phyloP scores from a whole-genome alignment of 176 grass and related monocot genomes.

The Ampelocalamus luodianensis region DNA sequence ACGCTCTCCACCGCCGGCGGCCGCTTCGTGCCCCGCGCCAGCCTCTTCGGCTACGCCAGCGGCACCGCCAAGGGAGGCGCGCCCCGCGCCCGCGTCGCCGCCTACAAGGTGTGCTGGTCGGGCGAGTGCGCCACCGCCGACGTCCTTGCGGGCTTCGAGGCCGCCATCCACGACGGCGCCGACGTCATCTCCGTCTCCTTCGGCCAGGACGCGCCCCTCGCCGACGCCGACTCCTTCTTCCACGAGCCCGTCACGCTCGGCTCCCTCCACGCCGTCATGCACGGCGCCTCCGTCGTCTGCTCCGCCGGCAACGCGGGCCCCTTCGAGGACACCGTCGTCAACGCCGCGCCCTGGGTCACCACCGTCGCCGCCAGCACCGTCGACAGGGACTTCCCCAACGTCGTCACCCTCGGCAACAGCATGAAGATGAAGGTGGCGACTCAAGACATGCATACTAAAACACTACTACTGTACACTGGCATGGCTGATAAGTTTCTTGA shows the following conservation, averaged over 20 bases:
- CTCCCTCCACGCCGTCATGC: constrained; percentile 65
- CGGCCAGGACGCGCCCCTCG: constrained; percentile 41
- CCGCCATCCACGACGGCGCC: constrained; percentile 71
- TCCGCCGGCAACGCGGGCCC: constrained; percentile 80
- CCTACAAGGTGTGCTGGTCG: constrained; percentile 75
- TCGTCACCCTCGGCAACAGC: constrained; percentile 61
- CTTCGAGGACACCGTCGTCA: constrained; percentile 42
- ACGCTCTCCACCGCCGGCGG: constrained; percentile 82
- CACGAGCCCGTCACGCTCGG: constrained; percentile 59
- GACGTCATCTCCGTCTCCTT: constrained; percentile 78
- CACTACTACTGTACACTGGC: no score
- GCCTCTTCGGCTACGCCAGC: constrained; percentile 63
- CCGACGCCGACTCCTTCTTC: neutral
- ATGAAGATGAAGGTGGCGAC: neutral
- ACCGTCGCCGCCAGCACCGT: constrained; percentile 82
- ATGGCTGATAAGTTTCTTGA: no score
- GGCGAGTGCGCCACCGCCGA: constrained; percentile 62
- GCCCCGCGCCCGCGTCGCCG: constrained; percentile 56
- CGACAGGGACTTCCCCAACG: constrained; percentile 69
- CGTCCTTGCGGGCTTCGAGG: constrained; percentile 72
- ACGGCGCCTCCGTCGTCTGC: constrained; percentile 61
- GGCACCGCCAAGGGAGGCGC: constrained; percentile 85
- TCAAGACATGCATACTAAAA: no score
- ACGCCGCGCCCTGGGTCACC: constrained; percentile 73
- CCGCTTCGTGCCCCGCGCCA: constrained; percentile 56